Evolutionary conservation across 2,329 filamentous ascomycete species (phyloP).

Genomic region (Metarhizium anisopliae): DNA sequence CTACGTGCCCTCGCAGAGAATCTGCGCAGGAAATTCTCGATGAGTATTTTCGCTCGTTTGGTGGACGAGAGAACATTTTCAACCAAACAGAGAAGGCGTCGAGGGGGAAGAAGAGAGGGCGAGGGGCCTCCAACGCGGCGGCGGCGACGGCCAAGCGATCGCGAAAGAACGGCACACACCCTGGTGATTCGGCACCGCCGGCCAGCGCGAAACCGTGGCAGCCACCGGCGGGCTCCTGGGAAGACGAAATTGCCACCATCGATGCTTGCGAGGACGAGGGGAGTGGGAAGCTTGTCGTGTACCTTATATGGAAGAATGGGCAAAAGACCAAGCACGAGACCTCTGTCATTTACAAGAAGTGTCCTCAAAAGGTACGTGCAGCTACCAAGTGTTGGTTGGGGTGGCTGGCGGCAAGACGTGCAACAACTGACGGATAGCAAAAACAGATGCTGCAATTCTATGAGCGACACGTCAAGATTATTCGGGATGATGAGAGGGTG

Average conservation of each 20-base stretch:
- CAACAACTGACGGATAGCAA: slow-evolving; percentile 2
- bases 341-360: slow-evolving; percentile 60
- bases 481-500: slow-evolving; percentile 27
- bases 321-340: slow-evolving; percentile 67
- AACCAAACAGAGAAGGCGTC: slow-evolving; percentile 39
- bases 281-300: slow-evolving; percentile 52
- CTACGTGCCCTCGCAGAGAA: slow-evolving; percentile 29
- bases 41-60: slow-evolving; percentile 54
- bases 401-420: not conserved
- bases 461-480: slow-evolving; percentile 47
- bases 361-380: slow-evolving; percentile 60
- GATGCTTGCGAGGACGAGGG: slow-evolving; percentile 63
- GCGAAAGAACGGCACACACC: slow-evolving; percentile 40
- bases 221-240: slow-evolving; percentile 68
- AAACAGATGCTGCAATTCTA: slow-evolving; percentile 51
- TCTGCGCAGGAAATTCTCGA: slow-evolving; percentile 51
- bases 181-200: slow-evolving; percentile 38
- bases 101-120: slow-evolving; percentile 49
- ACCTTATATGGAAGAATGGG: slow-evolving; percentile 64
- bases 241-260: slow-evolving; percentile 60
- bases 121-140: slow-evolving; percentile 29
- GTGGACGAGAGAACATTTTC: slow-evolving; percentile 51
- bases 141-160: slow-evolving; percentile 34
- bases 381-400: too few relatives aligned
- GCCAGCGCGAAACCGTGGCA: slow-evolving; percentile 44